Evolutionary conservation across 2,329 filamentous ascomycete species (phyloP).

Genomic region (Pestalotiopsis sp.): DNA sequence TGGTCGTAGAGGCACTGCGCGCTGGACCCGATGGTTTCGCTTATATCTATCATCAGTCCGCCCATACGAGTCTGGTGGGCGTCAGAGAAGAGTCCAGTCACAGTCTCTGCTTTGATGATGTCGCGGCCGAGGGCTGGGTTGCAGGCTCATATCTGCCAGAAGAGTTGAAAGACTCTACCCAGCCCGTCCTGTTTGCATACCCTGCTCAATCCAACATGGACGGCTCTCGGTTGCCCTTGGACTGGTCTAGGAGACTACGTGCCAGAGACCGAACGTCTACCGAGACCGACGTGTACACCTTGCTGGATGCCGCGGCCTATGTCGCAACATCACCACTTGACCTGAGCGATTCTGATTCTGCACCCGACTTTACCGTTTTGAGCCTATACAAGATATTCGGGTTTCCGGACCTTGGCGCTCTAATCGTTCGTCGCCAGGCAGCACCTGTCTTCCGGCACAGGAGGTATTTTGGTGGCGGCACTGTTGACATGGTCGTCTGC

Average conservation of each 20-base stretch:
- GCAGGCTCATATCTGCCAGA: constrained; percentile 35
- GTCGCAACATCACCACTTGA: constrained; percentile 78
- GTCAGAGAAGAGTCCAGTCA: constrained; percentile 70
- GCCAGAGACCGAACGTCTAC: constrained; percentile 24
- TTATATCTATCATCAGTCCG: constrained; percentile 82
- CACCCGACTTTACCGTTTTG: constrained; percentile 83
- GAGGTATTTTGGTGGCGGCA: constrained; percentile 91
- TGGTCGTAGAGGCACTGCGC: constrained; percentile 73
- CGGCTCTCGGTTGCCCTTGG: constrained; percentile 72
- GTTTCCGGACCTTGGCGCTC: constrained; percentile 85
- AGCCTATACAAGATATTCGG: constrained; percentile 99
- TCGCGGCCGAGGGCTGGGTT: constrained; percentile 68
- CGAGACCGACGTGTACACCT: constrained; percentile 56
- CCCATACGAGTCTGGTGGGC: constrained; percentile 87
- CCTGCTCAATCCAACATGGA: constrained; percentile 95
- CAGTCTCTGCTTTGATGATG: constrained; percentile 69
- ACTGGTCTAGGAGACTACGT: constrained; percentile 63
- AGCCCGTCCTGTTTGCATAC: constrained; percentile 69
- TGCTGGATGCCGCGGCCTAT: constrained; percentile 84
- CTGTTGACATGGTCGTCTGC: constrained; percentile 85
- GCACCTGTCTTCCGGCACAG: constrained; percentile 65
- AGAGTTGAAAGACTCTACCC: constrained; percentile 21
- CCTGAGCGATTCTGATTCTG: constrained; percentile 59
- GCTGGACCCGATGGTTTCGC: constrained; percentile 71
- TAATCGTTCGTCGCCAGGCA: constrained; percentile 78